Evolutionary conservation across 352 stramenopile genomes (phyloP), one percentile per base, ranked within the genome.

Genomic region (Thraustotheca clavata): DNA sequence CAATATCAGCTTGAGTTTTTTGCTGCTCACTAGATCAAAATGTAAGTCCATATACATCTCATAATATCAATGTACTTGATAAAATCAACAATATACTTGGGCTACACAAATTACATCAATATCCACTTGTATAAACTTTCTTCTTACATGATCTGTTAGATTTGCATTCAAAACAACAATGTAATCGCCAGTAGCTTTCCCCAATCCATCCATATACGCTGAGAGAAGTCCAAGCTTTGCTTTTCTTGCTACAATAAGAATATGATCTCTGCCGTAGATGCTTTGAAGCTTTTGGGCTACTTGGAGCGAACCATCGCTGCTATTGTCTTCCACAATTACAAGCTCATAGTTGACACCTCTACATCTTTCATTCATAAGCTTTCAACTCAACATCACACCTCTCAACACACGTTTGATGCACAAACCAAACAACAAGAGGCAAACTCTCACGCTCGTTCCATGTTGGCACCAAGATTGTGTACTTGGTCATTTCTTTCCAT

Each of bases 391-490:
- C n/a, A 54, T n/a, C 47, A 54, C 47, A 96, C 88, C 87, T 87
- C 43, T 95, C 78, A 12, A 76, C 77, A 70, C 99, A 98, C 5
- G 85, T 83, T 74, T 97, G 92, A 67, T 98, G 82, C 22, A 99
- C 68, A 49, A 99, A 79, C 78, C 94, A 98, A n/a, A 98, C 85
- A 47, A 98, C 98, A 14, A 99, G 78, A 29, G 97, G 96, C 22
- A 99, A 78, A 77, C 99, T 99, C 67, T 99, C 95, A 33, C 90
- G 81, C 76, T 99, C 97, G 72, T 99, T 99, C 78, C 98, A 99
- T 32, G 95, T 99, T 57, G 96, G 96, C 62, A 99, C 76, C 68
- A 99, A 94, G 33, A 99, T 84, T 34, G 93, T 98, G 69, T 98
- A 98, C 75, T 91, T 91, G 69, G 59, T 65, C 59, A n/a, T n/a